Percentiles rank a stretch among this genome's conserved stretches.
Conservation (phyloP, 2,329 filamentous ascomycete genomes). For the Penicillium rolfsii region DNA sequence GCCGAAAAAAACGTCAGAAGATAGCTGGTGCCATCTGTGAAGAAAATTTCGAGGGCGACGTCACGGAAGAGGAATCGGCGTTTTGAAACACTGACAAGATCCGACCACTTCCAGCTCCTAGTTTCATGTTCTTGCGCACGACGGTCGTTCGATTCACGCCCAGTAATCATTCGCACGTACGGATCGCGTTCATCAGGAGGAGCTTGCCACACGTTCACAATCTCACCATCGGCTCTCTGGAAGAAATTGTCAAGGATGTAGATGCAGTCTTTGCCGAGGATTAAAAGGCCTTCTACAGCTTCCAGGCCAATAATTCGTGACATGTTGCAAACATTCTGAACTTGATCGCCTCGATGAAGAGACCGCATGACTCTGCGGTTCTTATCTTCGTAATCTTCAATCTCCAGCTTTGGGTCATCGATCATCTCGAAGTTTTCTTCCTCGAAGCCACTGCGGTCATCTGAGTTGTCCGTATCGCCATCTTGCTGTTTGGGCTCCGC, state of each 20-base stretch:
- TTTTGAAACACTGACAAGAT: conserved; percentile 94
- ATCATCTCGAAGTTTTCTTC: conserved; percentile 97
- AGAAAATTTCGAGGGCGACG: conserved; percentile 96
- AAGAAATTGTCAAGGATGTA: conserved; percentile 98
- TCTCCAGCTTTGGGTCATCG: conserved; percentile 84
- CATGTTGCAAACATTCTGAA: conserved; percentile 92
- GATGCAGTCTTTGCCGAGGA: conserved; percentile 86
- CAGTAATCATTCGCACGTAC: conserved; percentile 91
- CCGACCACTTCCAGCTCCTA: conserved; percentile 89
- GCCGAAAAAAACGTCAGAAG: conserved; percentile 81
- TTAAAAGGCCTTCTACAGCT: conserved; percentile 88
- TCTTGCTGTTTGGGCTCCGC: conserved; percentile 36
- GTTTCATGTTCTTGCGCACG: conserved; percentile 74
- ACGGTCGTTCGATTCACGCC: conserved; percentile 66
- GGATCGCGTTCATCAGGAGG: conserved; percentile 90
- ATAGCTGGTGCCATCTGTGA: conserved; percentile 94
- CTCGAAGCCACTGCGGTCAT: conserved; percentile 44
- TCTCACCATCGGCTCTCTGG: conserved; percentile 90
- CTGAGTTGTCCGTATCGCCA: conserved; percentile 40
- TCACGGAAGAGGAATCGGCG: conserved; percentile 93
- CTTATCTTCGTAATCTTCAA: conserved; percentile 92
- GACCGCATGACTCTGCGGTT: conserved; percentile 97
- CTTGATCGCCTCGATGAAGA: conserved; percentile 84
- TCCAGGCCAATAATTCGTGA: conserved; percentile 93
- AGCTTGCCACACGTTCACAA: conserved; percentile 94